A percentile compares a stretch with the other conserved stretches of the same genome.
These are phyloP conservation scores for Sugiyamaella pinicola DNA, from an alignment of 1,139 yeast species.

Conservation along the genomic window DNA sequence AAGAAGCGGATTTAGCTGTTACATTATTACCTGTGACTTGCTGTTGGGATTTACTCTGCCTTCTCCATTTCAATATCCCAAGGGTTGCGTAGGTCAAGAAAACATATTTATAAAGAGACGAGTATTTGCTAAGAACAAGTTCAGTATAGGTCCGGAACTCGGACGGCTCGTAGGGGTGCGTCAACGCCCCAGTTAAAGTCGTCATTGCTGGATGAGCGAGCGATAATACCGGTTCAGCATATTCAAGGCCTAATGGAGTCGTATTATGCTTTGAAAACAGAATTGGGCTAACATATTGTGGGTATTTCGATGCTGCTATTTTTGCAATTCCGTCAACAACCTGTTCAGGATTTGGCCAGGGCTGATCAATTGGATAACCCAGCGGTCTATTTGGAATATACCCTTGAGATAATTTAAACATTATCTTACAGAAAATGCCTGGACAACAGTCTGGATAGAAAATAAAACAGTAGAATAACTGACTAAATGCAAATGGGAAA, in stretches of 20 bases:
- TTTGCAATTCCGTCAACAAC: constrained; percentile 40
- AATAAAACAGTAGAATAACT: constrained; percentile 44
- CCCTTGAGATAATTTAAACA: constrained; percentile 38
- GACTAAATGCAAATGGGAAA: constrained; percentile 47
- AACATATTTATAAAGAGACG: constrained; percentile 38
- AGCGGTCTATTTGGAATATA: constrained; percentile 40
- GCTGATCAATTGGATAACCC: constrained; percentile 34
- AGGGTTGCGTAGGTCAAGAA: constrained; percentile 38
- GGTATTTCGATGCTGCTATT: constrained; percentile 40
- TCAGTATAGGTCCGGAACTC: constrained; percentile 37
- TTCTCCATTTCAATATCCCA: constrained; percentile 13
- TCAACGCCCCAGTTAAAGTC: constrained; percentile 43
- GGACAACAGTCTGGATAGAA: constrained; percentile 45
- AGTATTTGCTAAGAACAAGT: constrained; percentile 35
- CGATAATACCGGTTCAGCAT: constrained; percentile 40
- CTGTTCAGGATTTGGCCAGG: constrained; percentile 43
- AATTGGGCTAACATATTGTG: constrained; percentile 44
- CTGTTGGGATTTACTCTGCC: background rate
- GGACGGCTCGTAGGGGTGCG: constrained; percentile 43
- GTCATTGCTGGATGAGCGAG: constrained; percentile 45
- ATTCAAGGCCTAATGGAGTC: constrained; percentile 34
- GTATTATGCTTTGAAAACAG: constrained; percentile 36
- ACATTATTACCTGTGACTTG: background rate
- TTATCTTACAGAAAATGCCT: constrained; percentile 35
- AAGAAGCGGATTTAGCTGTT: background rate